Percentiles rank a stretch among this genome's conserved stretches.
Conservation (phyloP, 306 rosid species). For the Cercis canadensis region DNA sequence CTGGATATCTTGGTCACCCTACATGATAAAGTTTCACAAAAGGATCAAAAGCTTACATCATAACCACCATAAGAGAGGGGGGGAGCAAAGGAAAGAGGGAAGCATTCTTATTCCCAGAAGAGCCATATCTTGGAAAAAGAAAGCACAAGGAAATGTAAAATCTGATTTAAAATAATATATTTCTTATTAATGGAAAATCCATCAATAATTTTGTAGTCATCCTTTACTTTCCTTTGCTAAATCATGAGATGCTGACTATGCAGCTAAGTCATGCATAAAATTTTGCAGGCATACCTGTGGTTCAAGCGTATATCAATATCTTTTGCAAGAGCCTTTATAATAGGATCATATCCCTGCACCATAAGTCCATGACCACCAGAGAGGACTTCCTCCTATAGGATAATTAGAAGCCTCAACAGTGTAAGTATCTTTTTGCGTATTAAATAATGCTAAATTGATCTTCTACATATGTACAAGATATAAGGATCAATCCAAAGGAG, state of each 20-base stretch:
- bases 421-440: slow-evolving; percentile 38
- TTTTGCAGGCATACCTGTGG: slow-evolving; percentile 59
- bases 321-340: slow-evolving; percentile 73
- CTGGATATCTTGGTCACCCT: slow-evolving; percentile 58
- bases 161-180: too few relatives aligned
- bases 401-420: slow-evolving; percentile 30
- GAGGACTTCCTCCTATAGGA: slow-evolving; percentile 70
- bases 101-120: not conserved
- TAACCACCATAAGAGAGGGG: not conserved
- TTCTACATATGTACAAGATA: slow-evolving; percentile 14
- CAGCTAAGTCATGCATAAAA: slow-evolving; percentile 14
- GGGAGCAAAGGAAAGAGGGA: not conserved
- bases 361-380: slow-evolving; percentile 88
- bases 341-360: slow-evolving; percentile 79
- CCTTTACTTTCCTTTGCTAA: not conserved
- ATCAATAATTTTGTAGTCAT: not conserved
- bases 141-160: too few relatives aligned
- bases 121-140: too few relatives aligned
- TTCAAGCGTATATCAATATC: slow-evolving; percentile 66
- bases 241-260: slow-evolving; percentile 20
- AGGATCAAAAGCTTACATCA: slow-evolving; percentile 29
- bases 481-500: not conserved
- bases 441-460: slow-evolving; percentile 25
- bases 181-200: too few relatives aligned
- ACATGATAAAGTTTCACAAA: slow-evolving; percentile 26